Conservation (phyloP, 805 yeast genomes). For the Ogataea parapolymorpha region DNA sequence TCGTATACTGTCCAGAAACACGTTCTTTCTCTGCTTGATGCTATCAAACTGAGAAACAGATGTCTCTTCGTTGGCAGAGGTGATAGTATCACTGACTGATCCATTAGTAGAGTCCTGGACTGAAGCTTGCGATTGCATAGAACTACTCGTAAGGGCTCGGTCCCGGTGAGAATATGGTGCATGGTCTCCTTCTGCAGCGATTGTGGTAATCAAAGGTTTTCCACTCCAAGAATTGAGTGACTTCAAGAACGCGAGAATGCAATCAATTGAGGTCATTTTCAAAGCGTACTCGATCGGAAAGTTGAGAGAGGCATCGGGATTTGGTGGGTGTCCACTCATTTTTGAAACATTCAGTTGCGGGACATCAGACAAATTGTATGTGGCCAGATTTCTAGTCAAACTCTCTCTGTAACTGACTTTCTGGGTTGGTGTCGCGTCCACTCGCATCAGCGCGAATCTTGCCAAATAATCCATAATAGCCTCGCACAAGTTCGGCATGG, state of each 20-base stretch:
- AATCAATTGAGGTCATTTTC: slow-evolving; percentile 75
- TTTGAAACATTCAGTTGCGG: slow-evolving; percentile 74
- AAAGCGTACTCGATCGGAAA: slow-evolving; percentile 82
- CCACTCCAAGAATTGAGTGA: slow-evolving; percentile 88
- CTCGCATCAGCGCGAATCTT: slow-evolving; percentile 63
- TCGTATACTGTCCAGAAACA: slow-evolving; percentile 70
- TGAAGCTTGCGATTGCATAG: slow-evolving; percentile 28
- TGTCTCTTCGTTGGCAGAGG: slow-evolving; percentile 12
- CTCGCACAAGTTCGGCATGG: slow-evolving; percentile 83
- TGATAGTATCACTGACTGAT: slow-evolving; percentile 13
- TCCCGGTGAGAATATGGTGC: slow-evolving; percentile 10
- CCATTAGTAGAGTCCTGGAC: slow-evolving; percentile 22
- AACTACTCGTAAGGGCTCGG: slow-evolving; percentile 16
- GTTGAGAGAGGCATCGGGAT: slow-evolving; percentile 47
- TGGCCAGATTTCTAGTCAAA: slow-evolving; percentile 56
- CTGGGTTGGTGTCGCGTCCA: slow-evolving; percentile 69
- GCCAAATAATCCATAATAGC: slow-evolving; percentile 74
- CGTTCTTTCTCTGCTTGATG: slow-evolving; percentile 78
- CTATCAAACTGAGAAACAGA: slow-evolving; percentile 73
- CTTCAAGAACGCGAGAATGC: slow-evolving; percentile 76
- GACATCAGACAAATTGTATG: slow-evolving; percentile 68
- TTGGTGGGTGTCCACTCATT: slow-evolving; percentile 51
- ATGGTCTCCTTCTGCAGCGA: slow-evolving; percentile 1
- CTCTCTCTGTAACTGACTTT: slow-evolving; percentile 51
- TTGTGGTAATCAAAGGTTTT: slow-evolving; percentile 33